Conservation (phyloP, 2,329 filamentous ascomycete species). For the Leptographium radiaticola region DNA sequence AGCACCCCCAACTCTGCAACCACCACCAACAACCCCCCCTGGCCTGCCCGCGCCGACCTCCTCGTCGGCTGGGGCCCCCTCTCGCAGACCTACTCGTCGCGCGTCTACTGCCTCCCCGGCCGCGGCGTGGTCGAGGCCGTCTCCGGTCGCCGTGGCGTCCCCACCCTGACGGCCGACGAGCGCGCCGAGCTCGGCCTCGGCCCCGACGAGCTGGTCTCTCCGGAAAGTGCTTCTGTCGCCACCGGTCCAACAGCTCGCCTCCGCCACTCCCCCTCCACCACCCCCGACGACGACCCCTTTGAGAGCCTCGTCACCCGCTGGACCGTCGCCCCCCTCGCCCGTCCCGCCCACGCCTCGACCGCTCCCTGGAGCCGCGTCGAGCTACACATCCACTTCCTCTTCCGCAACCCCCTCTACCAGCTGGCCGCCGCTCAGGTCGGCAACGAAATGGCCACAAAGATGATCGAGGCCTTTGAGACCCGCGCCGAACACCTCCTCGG, state of each 20-base stretch:
- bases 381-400: constrained; percentile 68
- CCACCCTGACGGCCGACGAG: constrained; percentile 27
- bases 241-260: not conserved
- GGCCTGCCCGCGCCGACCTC: constrained; percentile 65
- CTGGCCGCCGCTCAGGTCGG: constrained; percentile 70
- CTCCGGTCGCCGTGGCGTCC: constrained; percentile 32
- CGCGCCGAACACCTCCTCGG: constrained; percentile 46
- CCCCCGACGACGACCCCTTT: constrained; percentile 35
- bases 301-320: constrained; percentile 57
- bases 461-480: constrained; percentile 90
- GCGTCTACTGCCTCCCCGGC: constrained; percentile 60
- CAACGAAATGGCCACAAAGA: constrained; percentile 69
- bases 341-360: not conserved
- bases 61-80: constrained; percentile 76
- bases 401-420: constrained; percentile 79
- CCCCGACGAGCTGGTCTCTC: not conserved
- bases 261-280: not conserved
- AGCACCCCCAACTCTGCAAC: too few relatives aligned
- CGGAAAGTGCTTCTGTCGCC: too few relatives aligned
- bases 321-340: constrained; percentile 41
- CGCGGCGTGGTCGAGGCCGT: constrained; percentile 60
- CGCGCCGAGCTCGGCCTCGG: constrained; percentile 14
- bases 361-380: constrained; percentile 55
- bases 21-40: constrained; percentile 30
- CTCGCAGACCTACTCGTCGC: constrained; percentile 70